Conservation (phyloP, 768 basidiomycete genomes). For the Pluteus cervinus region DNA sequence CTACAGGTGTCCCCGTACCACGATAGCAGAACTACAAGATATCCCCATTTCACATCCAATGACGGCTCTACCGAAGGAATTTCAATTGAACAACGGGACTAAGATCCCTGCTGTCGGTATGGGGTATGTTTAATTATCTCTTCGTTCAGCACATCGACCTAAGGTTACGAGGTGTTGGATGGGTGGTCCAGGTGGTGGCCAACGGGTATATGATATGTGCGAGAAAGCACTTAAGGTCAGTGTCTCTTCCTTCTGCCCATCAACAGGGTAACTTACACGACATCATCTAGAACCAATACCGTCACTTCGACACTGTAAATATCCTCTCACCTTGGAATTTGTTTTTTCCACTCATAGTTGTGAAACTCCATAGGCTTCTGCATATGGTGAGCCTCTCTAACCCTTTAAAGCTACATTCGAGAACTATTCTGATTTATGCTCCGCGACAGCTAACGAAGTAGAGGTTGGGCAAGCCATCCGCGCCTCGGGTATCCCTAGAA, state of each 20-base stretch:
- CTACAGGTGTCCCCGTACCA: too few relatives aligned
- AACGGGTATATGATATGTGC: constrained; percentile 34
- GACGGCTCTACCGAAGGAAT: too few relatives aligned
- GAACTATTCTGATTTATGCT: too few relatives aligned
- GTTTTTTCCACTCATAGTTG: not conserved
- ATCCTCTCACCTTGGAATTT: constrained; percentile 2
- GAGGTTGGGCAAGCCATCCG: constrained; percentile 32
- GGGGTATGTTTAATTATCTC: constrained; percentile 14
- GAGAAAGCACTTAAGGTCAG: constrained; percentile 26
- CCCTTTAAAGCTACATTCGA: too few relatives aligned
- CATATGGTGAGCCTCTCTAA: constrained; percentile 16
- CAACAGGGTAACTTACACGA: not conserved
- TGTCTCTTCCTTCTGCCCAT: not conserved
- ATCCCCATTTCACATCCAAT: too few relatives aligned
- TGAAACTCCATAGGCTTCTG: constrained; percentile 15
- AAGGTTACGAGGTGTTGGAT: constrained; percentile 28
- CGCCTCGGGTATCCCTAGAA: constrained; percentile 31
- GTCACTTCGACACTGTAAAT: constrained; percentile 37
- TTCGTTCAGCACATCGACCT: not conserved
- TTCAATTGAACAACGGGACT: constrained; percentile 22
- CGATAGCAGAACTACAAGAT: too few relatives aligned
- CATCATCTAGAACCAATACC: constrained; percentile 32
- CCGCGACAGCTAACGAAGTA: constrained; percentile 28
- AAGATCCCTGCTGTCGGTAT: constrained; percentile 25
- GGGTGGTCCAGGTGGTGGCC: constrained; percentile 27